phyloP scores from a whole-genome alignment of 257 asterid genomes.

The Eustoma russellianum region DNA sequence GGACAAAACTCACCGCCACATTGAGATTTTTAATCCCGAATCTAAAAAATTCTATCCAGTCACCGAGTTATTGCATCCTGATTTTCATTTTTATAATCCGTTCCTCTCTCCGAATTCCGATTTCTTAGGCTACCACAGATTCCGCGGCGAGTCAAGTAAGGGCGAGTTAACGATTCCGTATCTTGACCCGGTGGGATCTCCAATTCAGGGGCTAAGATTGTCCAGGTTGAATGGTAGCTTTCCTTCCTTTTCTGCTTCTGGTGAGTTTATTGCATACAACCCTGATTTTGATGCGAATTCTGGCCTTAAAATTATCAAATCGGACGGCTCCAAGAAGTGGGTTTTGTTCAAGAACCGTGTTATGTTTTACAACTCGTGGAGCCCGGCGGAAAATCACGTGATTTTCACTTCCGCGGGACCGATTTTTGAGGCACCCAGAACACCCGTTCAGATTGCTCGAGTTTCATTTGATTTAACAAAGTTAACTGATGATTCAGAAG shows the following conservation, averaged over 20 bases:
- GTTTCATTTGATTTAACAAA: constrained; percentile 37
- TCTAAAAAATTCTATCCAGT: constrained; percentile 35
- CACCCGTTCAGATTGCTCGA: constrained; percentile 64
- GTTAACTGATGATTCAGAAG: constrained; percentile 18
- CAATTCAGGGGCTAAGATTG: constrained; percentile 38
- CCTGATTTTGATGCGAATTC: constrained; percentile 30
- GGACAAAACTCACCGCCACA: constrained; percentile 48
- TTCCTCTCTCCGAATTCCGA: constrained; percentile 44
- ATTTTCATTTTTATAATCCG: constrained; percentile 77
- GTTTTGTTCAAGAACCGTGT: constrained; percentile 34
- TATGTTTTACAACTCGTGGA: constrained; percentile 56
- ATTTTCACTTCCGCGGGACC: constrained; percentile 71
- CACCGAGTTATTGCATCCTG: constrained; percentile 43
- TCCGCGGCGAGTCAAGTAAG: constrained; percentile 41
- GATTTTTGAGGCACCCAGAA: constrained; percentile 35
- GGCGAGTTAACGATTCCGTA: constrained; percentile 40
- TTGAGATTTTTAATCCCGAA: constrained; percentile 56
- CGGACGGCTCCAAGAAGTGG: constrained; percentile 72
- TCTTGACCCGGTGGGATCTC: constrained; percentile 42
- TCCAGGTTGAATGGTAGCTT: constrained; percentile 55
- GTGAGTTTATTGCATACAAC: constrained; percentile 46
- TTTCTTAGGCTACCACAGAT: constrained; percentile 56
- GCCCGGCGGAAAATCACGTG: constrained; percentile 50
- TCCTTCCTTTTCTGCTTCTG: constrained; percentile 64
- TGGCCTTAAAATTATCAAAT: constrained; percentile 47